Conservation (phyloP, 2,329 filamentous ascomycete species). For the Harringtonia aguacate region DNA sequence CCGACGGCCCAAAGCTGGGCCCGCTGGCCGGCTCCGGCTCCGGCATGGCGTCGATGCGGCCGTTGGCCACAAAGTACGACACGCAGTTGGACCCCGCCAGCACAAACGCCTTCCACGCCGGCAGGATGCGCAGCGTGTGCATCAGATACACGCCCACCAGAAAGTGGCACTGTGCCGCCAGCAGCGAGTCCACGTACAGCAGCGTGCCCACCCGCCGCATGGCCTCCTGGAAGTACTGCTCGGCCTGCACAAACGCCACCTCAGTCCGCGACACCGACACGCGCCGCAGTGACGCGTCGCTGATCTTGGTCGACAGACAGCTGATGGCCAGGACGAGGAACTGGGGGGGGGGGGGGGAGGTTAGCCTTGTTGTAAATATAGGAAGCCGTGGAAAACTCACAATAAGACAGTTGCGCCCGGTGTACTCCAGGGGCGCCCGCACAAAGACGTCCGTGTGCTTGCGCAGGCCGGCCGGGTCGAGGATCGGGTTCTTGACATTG, state of each 20-base stretch:
- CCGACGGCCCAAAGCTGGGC: background rate
- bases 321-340: conserved; percentile 36
- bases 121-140: conserved; percentile 5
- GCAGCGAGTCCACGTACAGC: conserved; percentile 26
- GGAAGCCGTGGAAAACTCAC: background rate
- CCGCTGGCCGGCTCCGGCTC: background rate
- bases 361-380: too few species aligned
- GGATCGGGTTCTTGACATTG: conserved; percentile 40
- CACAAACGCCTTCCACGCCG: conserved; percentile 7
- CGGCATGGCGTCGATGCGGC: background rate
- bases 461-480: conserved; percentile 30
- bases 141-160: conserved; percentile 9
- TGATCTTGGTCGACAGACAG: conserved; percentile 28
- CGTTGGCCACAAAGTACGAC: conserved; percentile 1
- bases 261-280: conserved; percentile 18
- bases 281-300: conserved; percentile 20
- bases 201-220: conserved; percentile 36
- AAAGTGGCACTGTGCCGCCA: conserved; percentile 40
- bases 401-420: conserved; percentile 28
- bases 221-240: conserved; percentile 34
- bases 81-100: conserved; percentile 4
- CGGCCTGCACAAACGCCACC: conserved; percentile 26
- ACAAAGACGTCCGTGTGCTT: conserved; percentile 21
- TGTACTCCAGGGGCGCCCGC: conserved; percentile 28
- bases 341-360: background rate